phyloP scores from a whole-genome alignment of 345 rosid genomes.

The Luvunga scandens region DNA sequence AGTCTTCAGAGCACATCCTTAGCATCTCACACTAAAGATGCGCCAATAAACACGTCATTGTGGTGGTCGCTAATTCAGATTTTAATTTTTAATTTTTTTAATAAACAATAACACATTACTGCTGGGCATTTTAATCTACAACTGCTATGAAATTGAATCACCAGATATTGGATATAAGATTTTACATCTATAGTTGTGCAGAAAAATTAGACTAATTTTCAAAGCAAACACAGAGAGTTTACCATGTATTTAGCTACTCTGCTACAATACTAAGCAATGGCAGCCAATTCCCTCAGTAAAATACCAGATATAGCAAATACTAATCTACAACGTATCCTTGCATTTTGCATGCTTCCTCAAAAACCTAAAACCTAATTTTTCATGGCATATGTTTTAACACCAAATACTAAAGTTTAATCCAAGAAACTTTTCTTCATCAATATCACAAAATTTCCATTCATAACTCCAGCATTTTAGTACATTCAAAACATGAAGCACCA shows the following conservation, averaged over 20 bases:
- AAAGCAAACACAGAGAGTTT: too few relatives aligned
- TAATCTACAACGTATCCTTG: not conserved
- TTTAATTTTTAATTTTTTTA: too few relatives aligned
- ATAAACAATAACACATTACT: not conserved
- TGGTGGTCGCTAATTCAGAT: not conserved
- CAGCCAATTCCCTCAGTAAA: not conserved
- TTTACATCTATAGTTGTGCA: too few relatives aligned
- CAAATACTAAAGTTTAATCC: not conserved
- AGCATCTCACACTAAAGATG: not conserved
- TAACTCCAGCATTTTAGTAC: not conserved
- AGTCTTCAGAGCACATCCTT: not conserved
- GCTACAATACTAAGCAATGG: not conserved
- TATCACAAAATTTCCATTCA: not conserved
- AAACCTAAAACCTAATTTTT: not conserved
- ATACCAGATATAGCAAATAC: not conserved
- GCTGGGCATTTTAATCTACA: not conserved
- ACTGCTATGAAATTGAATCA: not conserved
- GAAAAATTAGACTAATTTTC: too few relatives aligned
- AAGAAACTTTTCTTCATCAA: not conserved
- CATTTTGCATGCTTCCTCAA: not conserved
- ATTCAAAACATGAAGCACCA: not conserved
- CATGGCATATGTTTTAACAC: not conserved
- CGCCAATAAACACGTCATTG: not conserved
- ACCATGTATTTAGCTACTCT: not conserved
- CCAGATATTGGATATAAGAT: not conserved